Base-by-base conservation (phyloP, 2,329 filamentous ascomycete genomes). In the Seiridium cupressi region DNA sequence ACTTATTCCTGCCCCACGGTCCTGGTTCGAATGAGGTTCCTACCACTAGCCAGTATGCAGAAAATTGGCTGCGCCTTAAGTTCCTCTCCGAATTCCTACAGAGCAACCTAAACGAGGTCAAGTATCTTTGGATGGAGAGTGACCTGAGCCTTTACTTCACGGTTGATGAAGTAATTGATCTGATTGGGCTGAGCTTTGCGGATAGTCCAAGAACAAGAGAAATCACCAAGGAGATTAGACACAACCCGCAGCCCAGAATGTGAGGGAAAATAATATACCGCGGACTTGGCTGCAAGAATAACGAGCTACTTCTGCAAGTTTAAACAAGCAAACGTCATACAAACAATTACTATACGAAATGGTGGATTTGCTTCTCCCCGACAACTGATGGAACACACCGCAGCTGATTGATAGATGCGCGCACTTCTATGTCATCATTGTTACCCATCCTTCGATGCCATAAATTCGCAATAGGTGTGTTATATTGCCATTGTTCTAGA, bases 1-100 rank as follows among this genome's bases (percentile, higher is more conserved):
- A 84, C 57, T 70, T 89, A 11, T 89, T 89, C 66, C 70, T 84
- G 1, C 81, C 82, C 0, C 64, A 66, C 1, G 66, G 59, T 11
- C 63, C 67, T 2, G 65, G 60, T 5, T 70, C 69, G 31, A 76
- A 77, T 4, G 78, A 80, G 40, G 72, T 85, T 1, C 83, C 85
- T 3, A 72, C 78, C 3, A 88, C 86, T 40, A 79, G 84, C 3
- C 84, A 88, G 67, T 88, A 87, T 63, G 84, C 85, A 3, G 77
- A 80, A 3, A 81, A 79, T 54, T 89, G 87, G 87, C 76, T 89
- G 60, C 80, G 86, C 54, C 78, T 89, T 61, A 85, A 88, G 72
- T 89, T 84, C 65, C 76, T 89, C 18, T 83, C 82, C 63, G 84
- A 89, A 70, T 82, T 89, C 35, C 75, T 89, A 64, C 86, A 89